phyloP scores from a whole-genome alignment of 2,329 filamentous ascomycete genomes.

The Myriosclerotinia scirpicola region DNA sequence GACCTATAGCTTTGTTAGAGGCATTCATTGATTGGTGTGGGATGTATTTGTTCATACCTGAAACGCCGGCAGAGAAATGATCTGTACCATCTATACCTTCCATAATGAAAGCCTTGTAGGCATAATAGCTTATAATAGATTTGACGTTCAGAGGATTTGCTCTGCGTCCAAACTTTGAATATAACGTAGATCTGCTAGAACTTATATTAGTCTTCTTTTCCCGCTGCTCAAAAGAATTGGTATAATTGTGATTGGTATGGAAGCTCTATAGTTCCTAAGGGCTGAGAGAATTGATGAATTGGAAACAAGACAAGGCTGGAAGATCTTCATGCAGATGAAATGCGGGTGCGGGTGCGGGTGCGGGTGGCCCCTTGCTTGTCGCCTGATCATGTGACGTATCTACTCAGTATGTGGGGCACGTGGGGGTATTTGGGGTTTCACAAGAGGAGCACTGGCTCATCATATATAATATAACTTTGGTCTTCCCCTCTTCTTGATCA shows the following conservation, averaged over 20 bases:
- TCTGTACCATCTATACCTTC: slow-evolving; percentile 64
- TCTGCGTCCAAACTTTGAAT: background rate
- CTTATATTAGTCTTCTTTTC: background rate
- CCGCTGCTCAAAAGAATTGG: background rate
- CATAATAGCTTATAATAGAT: slow-evolving; percentile 28
- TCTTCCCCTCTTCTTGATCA: slow-evolving; percentile 15
- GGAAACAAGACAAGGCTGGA: slow-evolving; percentile 8
- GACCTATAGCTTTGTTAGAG: slow-evolving; percentile 43
- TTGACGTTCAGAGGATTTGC: background rate
- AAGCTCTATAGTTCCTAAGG: background rate
- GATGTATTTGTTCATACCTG: slow-evolving; percentile 43
- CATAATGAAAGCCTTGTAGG: slow-evolving; percentile 48
- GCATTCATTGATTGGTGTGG: background rate
- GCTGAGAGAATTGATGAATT: slow-evolving; percentile 1
- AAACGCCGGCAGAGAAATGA: slow-evolving; percentile 50
- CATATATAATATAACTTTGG: background rate
- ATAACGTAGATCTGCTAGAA: no score
- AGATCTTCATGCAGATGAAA: slow-evolving; percentile 9
- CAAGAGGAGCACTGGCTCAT: slow-evolving; percentile 3
- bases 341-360: background rate
- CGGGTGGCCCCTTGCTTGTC: slow-evolving; percentile 6
- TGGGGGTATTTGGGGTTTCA: slow-evolving; percentile 14
- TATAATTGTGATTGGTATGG: background rate
- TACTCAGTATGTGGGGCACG: slow-evolving; percentile 2
- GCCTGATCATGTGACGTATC: slow-evolving; percentile 12